Evolutionary conservation across 169 alveolate genomes (phyloP), one percentile per base, ranked within the genome.

Genomic region (Cryptosporidium sp.): DNA sequence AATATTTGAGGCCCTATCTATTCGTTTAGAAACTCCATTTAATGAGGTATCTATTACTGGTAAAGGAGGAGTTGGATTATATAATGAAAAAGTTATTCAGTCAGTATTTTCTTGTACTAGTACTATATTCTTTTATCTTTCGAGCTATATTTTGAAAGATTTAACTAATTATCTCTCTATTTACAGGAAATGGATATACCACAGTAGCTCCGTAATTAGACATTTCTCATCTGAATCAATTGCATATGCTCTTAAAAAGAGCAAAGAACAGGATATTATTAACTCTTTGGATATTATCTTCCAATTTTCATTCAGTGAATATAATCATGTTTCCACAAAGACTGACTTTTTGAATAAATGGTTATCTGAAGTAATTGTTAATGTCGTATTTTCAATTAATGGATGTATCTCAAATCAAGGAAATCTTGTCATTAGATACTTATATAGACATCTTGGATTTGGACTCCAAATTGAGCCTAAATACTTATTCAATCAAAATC

Each of bases 41-140:
- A 58, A 37, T 10, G 72, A 75, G 26, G 26, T n/a, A 37, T 75
- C 86, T 37, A 37, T 75, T 14, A 75, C 86, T 14, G 72, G 86
- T 8, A 39, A 39, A 39, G 86, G 86, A 56, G 86, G 86, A 12
- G 72, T 75, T 58, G 86, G 86, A 0, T 12, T 58, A 2, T 75
- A 58, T 53, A 58, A 75, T 29, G 86, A 33, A 44, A 53, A 75
- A 39, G 56, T 75, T 16, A 35, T 75, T 29, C 73, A 75, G 39
- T 53, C 73, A 33, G 44, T 75, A 5, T 75, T 75, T 75, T 75
- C 86, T n/a, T 75, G 73, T 23, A 75, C 62, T 18, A 39, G 73
- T n/a, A 75, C 86, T 3, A 75, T 75, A 35, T 75, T 75, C 86
- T 75, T 75, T 39, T 75, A 75, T 39, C 65, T 75, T 37, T 75